Evolutionary conservation across 805 yeast species (phyloP).

Genomic region (Candida railenensis): DNA sequence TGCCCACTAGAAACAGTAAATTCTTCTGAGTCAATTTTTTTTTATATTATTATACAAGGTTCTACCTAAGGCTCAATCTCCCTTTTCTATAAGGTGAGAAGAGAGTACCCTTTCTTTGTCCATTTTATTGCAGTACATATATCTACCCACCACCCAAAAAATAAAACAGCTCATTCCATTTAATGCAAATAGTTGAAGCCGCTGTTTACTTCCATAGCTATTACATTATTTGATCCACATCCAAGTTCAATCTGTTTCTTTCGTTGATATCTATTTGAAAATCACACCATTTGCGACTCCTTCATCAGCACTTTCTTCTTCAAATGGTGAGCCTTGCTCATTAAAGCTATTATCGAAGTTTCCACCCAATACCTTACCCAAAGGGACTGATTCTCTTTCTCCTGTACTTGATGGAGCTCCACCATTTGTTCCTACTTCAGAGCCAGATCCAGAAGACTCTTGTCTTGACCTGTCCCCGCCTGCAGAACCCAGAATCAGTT

Average conservation of each 20-base stretch:
- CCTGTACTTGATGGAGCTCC: slow-evolving; percentile 3
- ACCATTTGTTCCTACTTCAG: slow-evolving; percentile 6
- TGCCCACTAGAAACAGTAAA: too few relatives aligned
- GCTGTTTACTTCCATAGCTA: too few relatives aligned
- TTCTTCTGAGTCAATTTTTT: background rate
- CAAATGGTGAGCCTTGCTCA: slow-evolving; percentile 12
- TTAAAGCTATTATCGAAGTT: slow-evolving; percentile 22
- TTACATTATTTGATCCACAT: too few relatives aligned
- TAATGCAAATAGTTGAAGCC: too few relatives aligned
- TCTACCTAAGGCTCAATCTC: too few relatives aligned
- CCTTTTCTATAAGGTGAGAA: too few relatives aligned
- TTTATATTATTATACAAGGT: background rate
- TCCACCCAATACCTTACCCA: slow-evolving; percentile 12
- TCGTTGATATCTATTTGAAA: slow-evolving; percentile 19
- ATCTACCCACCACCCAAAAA: too few relatives aligned
- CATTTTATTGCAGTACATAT: too few relatives aligned
- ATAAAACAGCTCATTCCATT: too few relatives aligned
- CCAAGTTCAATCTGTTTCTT: too few relatives aligned
- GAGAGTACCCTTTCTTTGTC: too few relatives aligned
- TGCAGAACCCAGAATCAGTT: background rate
- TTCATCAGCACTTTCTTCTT: slow-evolving; percentile 5
- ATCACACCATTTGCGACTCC: slow-evolving; percentile 28
- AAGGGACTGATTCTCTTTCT: background rate
- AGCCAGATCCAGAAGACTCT: background rate
- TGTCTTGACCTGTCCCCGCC: background rate